phyloP scores from a whole-genome alignment of 2,329 filamentous ascomycete genomes.

The Raffaelea ambrosiae region DNA sequence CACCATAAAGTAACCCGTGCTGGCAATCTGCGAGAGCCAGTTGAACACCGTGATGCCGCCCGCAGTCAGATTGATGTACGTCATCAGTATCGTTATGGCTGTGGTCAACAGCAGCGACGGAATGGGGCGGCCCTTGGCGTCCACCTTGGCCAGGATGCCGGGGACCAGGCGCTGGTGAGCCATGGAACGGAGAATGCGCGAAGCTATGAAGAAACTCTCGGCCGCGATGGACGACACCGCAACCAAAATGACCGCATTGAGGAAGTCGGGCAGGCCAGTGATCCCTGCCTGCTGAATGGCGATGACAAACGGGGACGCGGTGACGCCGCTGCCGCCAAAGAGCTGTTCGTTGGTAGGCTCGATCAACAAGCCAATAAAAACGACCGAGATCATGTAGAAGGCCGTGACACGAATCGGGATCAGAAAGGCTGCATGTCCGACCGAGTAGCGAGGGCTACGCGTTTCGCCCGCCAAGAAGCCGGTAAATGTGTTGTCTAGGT shows the following conservation, averaged over 20 bases:
- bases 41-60: conserved; percentile 46
- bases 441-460: neutral
- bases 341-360: neutral
- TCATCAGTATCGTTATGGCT: conserved; percentile 14
- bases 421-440: conserved; percentile 1
- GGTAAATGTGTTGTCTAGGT: conserved; percentile 5
- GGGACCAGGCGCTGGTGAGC: conserved; percentile 51
- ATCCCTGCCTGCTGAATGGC: neutral
- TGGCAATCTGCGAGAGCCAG: conserved; percentile 38
- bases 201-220: conserved; percentile 50
- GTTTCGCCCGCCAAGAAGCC: conserved; percentile 2
- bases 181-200: conserved; percentile 48
- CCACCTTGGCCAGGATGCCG: conserved; percentile 45
- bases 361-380: conserved; percentile 1
- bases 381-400: neutral
- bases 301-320: conserved; percentile 1
- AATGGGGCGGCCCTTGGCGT: conserved; percentile 46
- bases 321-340: neutral
- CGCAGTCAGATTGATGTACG: conserved; percentile 34
- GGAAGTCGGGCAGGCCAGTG: neutral
- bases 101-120: conserved; percentile 33
- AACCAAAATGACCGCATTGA: neutral
- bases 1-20: conserved; percentile 8
- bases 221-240: conserved; percentile 30
- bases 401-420: conserved; percentile 2